Base-by-base conservation (phyloP, 1,139 yeast species). In the Pichia sorboxylosa region DNA sequence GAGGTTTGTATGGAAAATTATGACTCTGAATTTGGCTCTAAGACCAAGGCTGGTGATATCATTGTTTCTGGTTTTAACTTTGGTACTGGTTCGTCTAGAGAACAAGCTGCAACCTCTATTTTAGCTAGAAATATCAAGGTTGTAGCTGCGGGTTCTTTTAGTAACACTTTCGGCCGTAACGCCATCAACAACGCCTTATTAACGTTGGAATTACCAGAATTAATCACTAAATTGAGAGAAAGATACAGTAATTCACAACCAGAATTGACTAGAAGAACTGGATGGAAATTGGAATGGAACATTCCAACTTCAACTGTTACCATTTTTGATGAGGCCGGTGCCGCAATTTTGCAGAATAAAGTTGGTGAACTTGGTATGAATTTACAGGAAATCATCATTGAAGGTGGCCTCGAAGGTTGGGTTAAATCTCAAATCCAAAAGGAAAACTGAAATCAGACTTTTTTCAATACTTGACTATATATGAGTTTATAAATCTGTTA, bases 1-100 rank as follows among this genome's bases (percentile, higher is more conserved):
- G 80, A 87, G 58, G 98, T 90, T 31, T 92, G 98, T 63, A 92
- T 90, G 99, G 98, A 90, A 59, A 90, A 90, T 62, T 90, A 92
- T 58, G 99, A 90, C 57, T 57, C 82, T 14, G 93, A 87, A 45
- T 90, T 90, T 57, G 74, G 79, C 35, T 44, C 59, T 30, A 85
- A 84, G 64, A 83, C 94, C 26, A 66, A 74, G 43, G 70, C 94
- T 6, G 84, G 93, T 35, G 99, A 90, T 56, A 85, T 90, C 44
- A 73, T 90, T 36, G 72, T 90, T 33, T 74, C 90, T 36, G 99
- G 99, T 15, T 92, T 64, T 65, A 92, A 92, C 55, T 90, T 90
- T 53, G 99, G 98, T 47, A 87, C 97, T 14, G 98, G 98, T 28
- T 85, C 97, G 5, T 84, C 95, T n/a, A 77, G 98, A 61, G 99